Evolutionary conservation across 768 basidiomycete genomes (phyloP).

Genomic region (Nidularia pulvinata): DNA sequence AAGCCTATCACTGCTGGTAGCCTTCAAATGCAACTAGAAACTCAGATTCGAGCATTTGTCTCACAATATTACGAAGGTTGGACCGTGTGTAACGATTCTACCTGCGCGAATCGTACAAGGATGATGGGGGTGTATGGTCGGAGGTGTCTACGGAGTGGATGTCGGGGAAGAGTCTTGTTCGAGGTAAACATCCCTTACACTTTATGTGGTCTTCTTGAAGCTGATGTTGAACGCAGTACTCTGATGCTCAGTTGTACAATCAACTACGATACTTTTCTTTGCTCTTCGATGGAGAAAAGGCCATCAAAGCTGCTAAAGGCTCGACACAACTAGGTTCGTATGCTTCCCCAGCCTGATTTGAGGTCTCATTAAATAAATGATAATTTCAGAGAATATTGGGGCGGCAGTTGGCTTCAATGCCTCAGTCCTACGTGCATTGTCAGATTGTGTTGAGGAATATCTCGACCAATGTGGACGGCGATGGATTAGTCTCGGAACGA

Average conservation of each 20-base stretch:
- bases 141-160: constrained; percentile 71
- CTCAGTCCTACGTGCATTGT: constrained; percentile 50
- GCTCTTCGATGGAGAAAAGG: constrained; percentile 77
- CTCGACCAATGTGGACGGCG: constrained; percentile 86
- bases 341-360: not conserved
- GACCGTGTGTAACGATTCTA: constrained; percentile 85
- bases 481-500: constrained; percentile 78
- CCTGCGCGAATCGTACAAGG: constrained; percentile 83
- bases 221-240: constrained; percentile 53
- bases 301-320: constrained; percentile 48
- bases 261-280: constrained; percentile 84
- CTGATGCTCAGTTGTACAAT: constrained; percentile 83
- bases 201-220: not conserved
- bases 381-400: constrained; percentile 49
- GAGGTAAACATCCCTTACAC: constrained; percentile 51
- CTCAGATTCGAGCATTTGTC: constrained; percentile 79
- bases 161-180: constrained; percentile 69
- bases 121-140: constrained; percentile 94
- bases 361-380: not conserved
- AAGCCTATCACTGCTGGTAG: constrained; percentile 52
- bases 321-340: constrained; percentile 36
- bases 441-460: constrained; percentile 68
- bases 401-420: constrained; percentile 50
- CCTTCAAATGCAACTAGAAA: constrained; percentile 83
- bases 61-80: constrained; percentile 87